These are phyloP conservation scores for Teunomyces kruisii DNA, from an alignment of 805 yeast genomes.

Conservation along the genomic window DNA sequence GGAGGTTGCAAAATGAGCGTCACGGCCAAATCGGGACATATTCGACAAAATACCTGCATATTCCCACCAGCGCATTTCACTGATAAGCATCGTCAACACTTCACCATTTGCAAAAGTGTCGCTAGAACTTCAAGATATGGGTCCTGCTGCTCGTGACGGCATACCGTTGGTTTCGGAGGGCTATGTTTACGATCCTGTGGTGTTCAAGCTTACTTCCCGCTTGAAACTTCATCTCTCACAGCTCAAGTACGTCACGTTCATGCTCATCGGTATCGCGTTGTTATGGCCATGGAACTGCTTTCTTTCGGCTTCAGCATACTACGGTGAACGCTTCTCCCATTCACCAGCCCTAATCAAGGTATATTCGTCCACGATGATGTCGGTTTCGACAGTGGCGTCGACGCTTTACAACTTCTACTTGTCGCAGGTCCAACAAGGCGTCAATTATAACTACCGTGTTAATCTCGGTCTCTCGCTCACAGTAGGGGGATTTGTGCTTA, in stretches of 20 bases:
- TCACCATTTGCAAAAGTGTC: not conserved
- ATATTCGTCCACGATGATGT: slow-evolving; percentile 86
- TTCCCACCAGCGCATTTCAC: not conserved
- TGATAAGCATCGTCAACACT: not conserved
- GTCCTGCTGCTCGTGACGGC: not conserved
- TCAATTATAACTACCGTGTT: slow-evolving; percentile 57
- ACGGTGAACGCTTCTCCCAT: slow-evolving; percentile 56
- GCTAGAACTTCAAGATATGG: not conserved
- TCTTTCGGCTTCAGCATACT: slow-evolving; percentile 81
- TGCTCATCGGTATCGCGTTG: slow-evolving; percentile 70
- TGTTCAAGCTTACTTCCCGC: slow-evolving; percentile 11
- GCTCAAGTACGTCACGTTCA: slow-evolving; percentile 56
- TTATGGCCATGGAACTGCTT: slow-evolving; percentile 98
- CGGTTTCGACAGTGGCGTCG: slow-evolving; percentile 71
- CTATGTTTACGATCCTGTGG: slow-evolving; percentile 20
- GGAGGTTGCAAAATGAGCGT: no score
- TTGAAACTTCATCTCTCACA: slow-evolving; percentile 23
- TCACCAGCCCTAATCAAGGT: slow-evolving; percentile 51
- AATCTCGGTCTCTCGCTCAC: slow-evolving; percentile 60
- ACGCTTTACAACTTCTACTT: slow-evolving; percentile 58
- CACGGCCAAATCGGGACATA: no score
- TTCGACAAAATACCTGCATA: not conserved
- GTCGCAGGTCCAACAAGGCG: slow-evolving; percentile 64
- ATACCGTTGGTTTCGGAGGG: not conserved
- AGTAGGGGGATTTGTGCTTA: slow-evolving; percentile 52